Evolutionary conservation across 495 filamentous ascomycete species (phyloP).

Genomic region (Corynascus novoguineensis): DNA sequence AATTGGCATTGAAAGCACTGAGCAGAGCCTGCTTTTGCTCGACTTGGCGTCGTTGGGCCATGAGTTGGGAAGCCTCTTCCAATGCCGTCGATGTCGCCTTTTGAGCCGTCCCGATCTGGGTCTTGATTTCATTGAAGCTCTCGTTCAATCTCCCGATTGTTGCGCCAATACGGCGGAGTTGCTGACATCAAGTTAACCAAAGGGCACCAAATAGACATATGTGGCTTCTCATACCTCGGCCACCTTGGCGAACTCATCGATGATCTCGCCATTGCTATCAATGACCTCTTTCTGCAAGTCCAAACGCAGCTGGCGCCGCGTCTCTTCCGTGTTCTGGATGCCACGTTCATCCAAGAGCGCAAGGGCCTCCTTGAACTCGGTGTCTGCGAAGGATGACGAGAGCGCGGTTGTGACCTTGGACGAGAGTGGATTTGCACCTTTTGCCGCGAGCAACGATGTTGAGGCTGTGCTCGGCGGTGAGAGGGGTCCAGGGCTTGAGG

Average conservation of each 20-base stretch:
- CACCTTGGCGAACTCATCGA: slow-evolving; percentile 84
- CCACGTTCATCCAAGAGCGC: slow-evolving; percentile 66
- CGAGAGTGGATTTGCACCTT: slow-evolving; percentile 26
- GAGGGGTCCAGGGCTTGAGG: slow-evolving; percentile 12
- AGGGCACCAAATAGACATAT: not conserved
- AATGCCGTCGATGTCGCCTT: slow-evolving; percentile 71
- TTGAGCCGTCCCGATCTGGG: slow-evolving; percentile 66
- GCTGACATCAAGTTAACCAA: slow-evolving; percentile 35
- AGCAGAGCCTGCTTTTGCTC: slow-evolving; percentile 83
- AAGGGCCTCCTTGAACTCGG: slow-evolving; percentile 84
- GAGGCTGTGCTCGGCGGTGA: slow-evolving; percentile 15
- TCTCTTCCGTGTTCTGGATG: slow-evolving; percentile 70
- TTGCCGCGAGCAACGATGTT: slow-evolving; percentile 8
- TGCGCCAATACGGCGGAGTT: slow-evolving; percentile 78
- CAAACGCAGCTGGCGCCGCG: slow-evolving; percentile 70
- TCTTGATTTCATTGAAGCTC: slow-evolving; percentile 74
- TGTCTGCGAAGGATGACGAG: slow-evolving; percentile 86
- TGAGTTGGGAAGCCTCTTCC: slow-evolving; percentile 69
- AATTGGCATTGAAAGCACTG: slow-evolving; percentile 77
- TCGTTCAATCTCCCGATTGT: slow-evolving; percentile 73
- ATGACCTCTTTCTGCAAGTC: slow-evolving; percentile 92
- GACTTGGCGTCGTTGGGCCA: slow-evolving; percentile 67
- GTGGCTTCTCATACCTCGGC: slow-evolving; percentile 60
- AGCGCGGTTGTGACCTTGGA: slow-evolving; percentile 75
- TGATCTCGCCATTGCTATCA: slow-evolving; percentile 85